These are phyloP conservation scores for Tillandsia leiboldiana DNA, from an alignment of 176 grass and related monocot species.

Conservation along the genomic window DNA sequence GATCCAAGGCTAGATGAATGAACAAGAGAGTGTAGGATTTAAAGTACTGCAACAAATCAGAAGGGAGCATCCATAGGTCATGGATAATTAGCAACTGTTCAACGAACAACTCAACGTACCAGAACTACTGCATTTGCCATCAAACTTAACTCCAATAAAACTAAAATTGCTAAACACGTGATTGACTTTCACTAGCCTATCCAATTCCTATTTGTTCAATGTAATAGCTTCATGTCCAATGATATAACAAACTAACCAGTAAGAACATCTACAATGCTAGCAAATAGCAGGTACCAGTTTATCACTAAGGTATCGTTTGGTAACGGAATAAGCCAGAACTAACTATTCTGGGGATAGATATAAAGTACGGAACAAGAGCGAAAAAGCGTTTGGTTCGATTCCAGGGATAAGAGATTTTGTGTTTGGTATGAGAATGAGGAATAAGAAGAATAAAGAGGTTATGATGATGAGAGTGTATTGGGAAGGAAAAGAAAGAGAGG, in stretches of 20 bases:
- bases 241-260: not conserved
- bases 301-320: too few species aligned
- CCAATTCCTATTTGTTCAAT: not conserved
- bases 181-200: not conserved
- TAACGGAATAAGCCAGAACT: too few species aligned
- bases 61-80: not conserved
- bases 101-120: not conserved
- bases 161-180: too few species aligned
- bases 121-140: not conserved
- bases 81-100: not conserved
- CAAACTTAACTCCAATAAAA: not conserved
- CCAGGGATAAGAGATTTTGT: too few species aligned
- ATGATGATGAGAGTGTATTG: too few species aligned
- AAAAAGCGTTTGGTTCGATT: too few species aligned
- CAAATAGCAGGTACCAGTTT: not conserved
- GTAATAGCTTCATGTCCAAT: not conserved
- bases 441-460: too few species aligned
- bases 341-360: too few species aligned
- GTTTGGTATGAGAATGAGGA: too few species aligned
- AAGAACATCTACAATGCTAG: not conserved
- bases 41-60: not conserved
- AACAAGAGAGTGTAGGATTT: not conserved
- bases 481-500: too few species aligned
- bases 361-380: too few species aligned
- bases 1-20: not conserved